Base-by-base conservation (phyloP, 495 filamentous ascomycete species). In the Penicillium alfredii region DNA sequence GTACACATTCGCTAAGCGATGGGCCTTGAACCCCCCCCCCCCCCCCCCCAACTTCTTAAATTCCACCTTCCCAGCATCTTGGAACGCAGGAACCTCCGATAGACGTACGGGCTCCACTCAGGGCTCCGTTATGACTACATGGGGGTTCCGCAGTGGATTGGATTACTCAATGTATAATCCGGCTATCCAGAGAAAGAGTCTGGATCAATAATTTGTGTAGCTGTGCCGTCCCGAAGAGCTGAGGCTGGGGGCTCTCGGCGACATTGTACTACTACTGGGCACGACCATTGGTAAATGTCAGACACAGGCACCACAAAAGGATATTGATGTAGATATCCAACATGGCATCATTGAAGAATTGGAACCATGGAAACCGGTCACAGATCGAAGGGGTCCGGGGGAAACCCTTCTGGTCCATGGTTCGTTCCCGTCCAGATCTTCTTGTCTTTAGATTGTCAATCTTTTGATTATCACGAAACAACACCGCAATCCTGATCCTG, bases 1-100 rank as follows among this genome's bases (percentile, higher is more conserved):
- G 21, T 36, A 38, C 33, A 46, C 44, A 40, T 48, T 55, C 51
- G 51, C 51, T 55, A 55, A 55, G 37, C 37, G 36, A 45, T 45
- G 51, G 51, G 38, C 38, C 41, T 31, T 30, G 27, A 14, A 8
- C 18, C 30, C 38, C 45, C 45, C 40, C 32, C n/a, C n/a, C n/a
- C n/a, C n/a, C n/a, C n/a, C n/a, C n/a, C n/a, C n/a, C n/a, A n/a
- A n/a, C n/a, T n/a, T n/a, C n/a, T n/a, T n/a, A n/a, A n/a, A n/a
- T n/a, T 25, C 23, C 23, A 38, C 31, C 38, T 35, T 49, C 38
- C 42, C 49, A 30, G 21, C 26, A 18, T 26, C 28, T 30, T 35
- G 38, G 40, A 28, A 43, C 31, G 44, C 30, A 30, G 39, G 44
- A 29, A 40, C 16, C 30, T 40, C 38, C 38, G 23, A 49, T 27